Evolutionary conservation across 257 asterid species (phyloP).

Genomic region (Solanum gandarillasii): DNA sequence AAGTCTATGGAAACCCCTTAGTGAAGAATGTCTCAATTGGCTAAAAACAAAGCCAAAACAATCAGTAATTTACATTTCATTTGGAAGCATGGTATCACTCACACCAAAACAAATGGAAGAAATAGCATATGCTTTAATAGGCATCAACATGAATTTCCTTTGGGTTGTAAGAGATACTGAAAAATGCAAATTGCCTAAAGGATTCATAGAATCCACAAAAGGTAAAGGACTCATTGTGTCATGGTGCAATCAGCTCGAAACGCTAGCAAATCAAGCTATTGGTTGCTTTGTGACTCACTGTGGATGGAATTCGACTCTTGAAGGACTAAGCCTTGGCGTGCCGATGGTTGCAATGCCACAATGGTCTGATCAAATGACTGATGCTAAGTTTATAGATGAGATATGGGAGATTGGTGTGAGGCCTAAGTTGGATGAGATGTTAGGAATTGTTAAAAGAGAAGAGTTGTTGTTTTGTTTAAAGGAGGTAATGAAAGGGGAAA

Average conservation of each 20-base stretch:
- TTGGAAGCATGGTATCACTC: constrained; percentile 66
- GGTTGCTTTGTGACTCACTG: constrained; percentile 64
- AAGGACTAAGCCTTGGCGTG: constrained; percentile 46
- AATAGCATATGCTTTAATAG: constrained; percentile 28
- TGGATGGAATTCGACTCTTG: constrained; percentile 57
- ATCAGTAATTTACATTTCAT: constrained; percentile 52
- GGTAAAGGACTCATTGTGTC: constrained; percentile 38
- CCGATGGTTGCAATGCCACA: constrained; percentile 57
- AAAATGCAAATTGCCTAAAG: constrained; percentile 21
- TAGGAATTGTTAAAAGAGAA: constrained; percentile 36
- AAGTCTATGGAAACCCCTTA: constrained; percentile 61
- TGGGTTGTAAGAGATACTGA: constrained; percentile 58
- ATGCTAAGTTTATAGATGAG: constrained; percentile 49
- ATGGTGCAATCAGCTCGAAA: constrained; percentile 66
- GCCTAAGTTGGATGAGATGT: constrained; percentile 36
- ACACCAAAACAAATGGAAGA: constrained; percentile 44
- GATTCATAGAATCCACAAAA: constrained; percentile 8
- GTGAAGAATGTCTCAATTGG: constrained; percentile 42
- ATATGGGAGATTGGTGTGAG: constrained; percentile 49
- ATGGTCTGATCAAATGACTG: constrained; percentile 56
- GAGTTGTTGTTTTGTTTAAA: constrained; percentile 34
- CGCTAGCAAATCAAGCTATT: constrained; percentile 29
- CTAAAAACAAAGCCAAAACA: constrained; percentile 29
- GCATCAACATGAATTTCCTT: constrained; percentile 22
- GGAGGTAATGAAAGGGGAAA: constrained; percentile 40